phyloP scores from a whole-genome alignment of 768 basidiomycete species.

The Boletus rufocinnamomeus region DNA sequence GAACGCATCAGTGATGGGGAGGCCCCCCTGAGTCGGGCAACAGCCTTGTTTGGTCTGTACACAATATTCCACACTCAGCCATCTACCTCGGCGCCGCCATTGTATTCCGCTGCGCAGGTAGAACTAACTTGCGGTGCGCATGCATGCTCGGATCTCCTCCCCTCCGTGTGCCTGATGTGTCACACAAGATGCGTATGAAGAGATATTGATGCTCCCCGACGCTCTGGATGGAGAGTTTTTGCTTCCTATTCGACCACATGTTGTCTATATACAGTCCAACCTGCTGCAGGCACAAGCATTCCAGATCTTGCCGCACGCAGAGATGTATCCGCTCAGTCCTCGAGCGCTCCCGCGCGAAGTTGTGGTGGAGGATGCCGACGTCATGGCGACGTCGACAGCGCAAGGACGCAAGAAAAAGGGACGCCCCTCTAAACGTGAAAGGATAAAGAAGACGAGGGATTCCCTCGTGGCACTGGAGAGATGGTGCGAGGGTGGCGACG shows the following conservation, averaged over 20 bases:
- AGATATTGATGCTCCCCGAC: constrained; percentile 51
- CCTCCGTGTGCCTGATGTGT: constrained; percentile 6
- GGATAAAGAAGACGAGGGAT: constrained; percentile 52
- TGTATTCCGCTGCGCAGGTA: constrained; percentile 55
- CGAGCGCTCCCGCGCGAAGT: constrained; percentile 69
- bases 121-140: constrained; percentile 59
- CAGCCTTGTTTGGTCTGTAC: constrained; percentile 70
- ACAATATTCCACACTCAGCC: constrained; percentile 73
- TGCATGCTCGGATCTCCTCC: not conserved
- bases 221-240: constrained; percentile 43
- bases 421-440: constrained; percentile 63
- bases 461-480: constrained; percentile 50
- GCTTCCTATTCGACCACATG: constrained; percentile 50
- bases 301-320: constrained; percentile 58
- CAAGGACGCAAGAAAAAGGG: constrained; percentile 54
- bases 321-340: constrained; percentile 55
- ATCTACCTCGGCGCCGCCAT: constrained; percentile 47
- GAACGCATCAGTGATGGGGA: constrained; percentile 55
- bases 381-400: constrained; percentile 4
- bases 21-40: constrained; percentile 54
- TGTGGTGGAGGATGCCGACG: constrained; percentile 43
- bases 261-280: constrained; percentile 48
- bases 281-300: constrained; percentile 55
- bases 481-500: constrained; percentile 40
- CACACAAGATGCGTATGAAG: constrained; percentile 54